Evolutionary conservation across 345 rosid species (phyloP), one percentile per base, ranked within the genome.

Genomic region (Ceriops decandra): DNA sequence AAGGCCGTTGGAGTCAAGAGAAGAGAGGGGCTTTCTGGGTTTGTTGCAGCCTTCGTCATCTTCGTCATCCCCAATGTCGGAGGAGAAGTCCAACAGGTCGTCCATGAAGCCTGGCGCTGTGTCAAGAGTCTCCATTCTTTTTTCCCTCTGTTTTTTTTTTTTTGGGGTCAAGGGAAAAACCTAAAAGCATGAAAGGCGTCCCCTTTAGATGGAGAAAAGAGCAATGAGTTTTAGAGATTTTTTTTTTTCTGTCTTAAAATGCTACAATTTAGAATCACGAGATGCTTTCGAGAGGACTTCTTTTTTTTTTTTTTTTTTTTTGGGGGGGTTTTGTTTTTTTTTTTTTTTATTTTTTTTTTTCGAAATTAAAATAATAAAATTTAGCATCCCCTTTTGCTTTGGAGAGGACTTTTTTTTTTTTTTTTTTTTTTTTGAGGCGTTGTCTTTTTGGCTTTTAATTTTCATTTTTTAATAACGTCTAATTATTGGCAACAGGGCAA

Each of bases 61-160:
- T 9, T 81, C 76, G 47, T 62, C 82, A 28, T 82, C 88, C 1
- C 71, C 86, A 62, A 79, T 60, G 74, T 77, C 81, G 16, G 75
- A 77, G 22, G 70, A 68, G 54, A 85, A 81, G 78, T 85, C 82
- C 8, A 85, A 64, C n/a, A 83, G 68, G 66, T 76, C 85, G 42
- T 81, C 87, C 60, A 78, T 73, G 62, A 74, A 76, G 68, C 74
- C 10, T n/a, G 67, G 63, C 7, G 71, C 75, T 16, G 71, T 58
- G 71, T 79, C 80, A 20, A 81, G 65, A 8, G 85, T 62, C 72
- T 81, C 83, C 83, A 81, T 83, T 68, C 36, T 33, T 7, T 33
- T 33, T 7, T 33, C 36, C 7, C 9, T 33, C 36, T 7, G 1
- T 1, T 42, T 42, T 3, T 42, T 42, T 42, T 31, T 4, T 31